A percentile compares a stretch with the other conserved stretches of the same genome.
Evolutionary conservation across 257 asterid species (phyloP).

Genomic region (Osmanthus fragrans): DNA sequence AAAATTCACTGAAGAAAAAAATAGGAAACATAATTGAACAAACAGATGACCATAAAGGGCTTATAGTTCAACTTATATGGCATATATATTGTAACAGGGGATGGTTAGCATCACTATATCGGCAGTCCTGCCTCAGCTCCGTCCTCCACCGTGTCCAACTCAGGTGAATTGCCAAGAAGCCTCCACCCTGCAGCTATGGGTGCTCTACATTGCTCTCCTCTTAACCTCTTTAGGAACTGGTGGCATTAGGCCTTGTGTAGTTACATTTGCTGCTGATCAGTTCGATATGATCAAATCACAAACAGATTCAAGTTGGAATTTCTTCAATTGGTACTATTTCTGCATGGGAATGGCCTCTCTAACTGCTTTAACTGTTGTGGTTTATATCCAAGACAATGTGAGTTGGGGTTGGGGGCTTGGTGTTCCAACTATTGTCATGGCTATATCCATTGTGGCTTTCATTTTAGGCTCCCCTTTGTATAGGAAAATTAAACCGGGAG

Average conservation of each 20-base stretch:
- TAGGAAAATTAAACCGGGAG: slow-evolving; percentile 66
- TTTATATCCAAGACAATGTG: slow-evolving; percentile 77
- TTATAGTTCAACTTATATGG: too few species aligned
- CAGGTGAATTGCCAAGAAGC: slow-evolving; percentile 74
- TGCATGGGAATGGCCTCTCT: slow-evolving; percentile 70
- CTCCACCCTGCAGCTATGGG: slow-evolving; percentile 54
- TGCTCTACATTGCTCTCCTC: slow-evolving; percentile 60
- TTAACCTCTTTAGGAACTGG: slow-evolving; percentile 70
- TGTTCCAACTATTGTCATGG: slow-evolving; percentile 78
- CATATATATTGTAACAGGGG: slow-evolving; percentile 42
- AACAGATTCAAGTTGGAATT: slow-evolving; percentile 58
- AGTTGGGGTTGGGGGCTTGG: slow-evolving; percentile 95
- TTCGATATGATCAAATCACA: slow-evolving; percentile 64
- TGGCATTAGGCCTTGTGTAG: slow-evolving; percentile 76
- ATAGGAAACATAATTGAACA: too few species aligned
- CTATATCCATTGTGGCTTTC: slow-evolving; percentile 51
- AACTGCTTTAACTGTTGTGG: slow-evolving; percentile 74
- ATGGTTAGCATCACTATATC: slow-evolving; percentile 66
- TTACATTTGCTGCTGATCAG: slow-evolving; percentile 86
- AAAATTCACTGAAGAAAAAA: too few species aligned
- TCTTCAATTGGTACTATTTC: slow-evolving; percentile 82
- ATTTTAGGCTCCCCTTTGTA: slow-evolving; percentile 59
- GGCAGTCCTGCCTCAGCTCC: slow-evolving; percentile 61
- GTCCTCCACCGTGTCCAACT: slow-evolving; percentile 79
- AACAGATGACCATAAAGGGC: too few species aligned